phyloP scores from a whole-genome alignment of 345 rosid genomes.

The Toxicodendron radicans region DNA sequence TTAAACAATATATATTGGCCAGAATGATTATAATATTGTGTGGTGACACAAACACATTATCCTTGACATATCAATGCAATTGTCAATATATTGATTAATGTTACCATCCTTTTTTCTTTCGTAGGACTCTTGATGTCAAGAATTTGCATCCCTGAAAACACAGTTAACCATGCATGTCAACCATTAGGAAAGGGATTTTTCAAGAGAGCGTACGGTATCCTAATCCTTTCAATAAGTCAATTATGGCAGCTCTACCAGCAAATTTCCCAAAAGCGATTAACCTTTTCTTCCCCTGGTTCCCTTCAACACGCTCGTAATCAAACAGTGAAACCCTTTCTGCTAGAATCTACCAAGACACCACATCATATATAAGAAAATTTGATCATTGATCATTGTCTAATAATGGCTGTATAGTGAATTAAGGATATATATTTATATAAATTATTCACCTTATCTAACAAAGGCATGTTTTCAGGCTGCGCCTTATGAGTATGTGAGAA shows the following conservation, averaged over 20 bases:
- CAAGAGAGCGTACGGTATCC: conserved; percentile 67
- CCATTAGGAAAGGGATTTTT: background rate
- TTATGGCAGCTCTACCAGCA: conserved; percentile 92
- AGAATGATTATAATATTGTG: too few species aligned
- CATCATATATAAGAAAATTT: too few species aligned
- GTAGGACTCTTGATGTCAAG: too few species aligned
- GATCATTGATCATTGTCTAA: too few species aligned
- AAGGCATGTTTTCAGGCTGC: conserved; percentile 56
- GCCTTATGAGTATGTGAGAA: conserved; percentile 68
- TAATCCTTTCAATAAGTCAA: conserved; percentile 76
- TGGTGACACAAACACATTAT: too few species aligned
- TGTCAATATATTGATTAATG: too few species aligned
- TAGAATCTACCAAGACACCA: conserved; percentile 44
- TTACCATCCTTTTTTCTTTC: too few species aligned
- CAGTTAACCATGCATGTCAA: background rate
- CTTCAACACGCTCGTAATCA: conserved; percentile 86
- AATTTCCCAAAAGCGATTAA: conserved; percentile 82
- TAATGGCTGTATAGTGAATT: background rate
- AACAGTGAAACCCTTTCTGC: conserved; percentile 68
- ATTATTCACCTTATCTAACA: conserved; percentile 47
- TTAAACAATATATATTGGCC: too few species aligned
- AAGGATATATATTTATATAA: background rate
- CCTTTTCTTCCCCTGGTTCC: conserved; percentile 61
- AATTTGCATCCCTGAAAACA: background rate
- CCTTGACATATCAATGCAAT: too few species aligned